Percentiles rank a stretch among this genome's conserved stretches.
These are phyloP conservation scores for Blastocystis sp. DNA, from an alignment of 352 stramenopile species.

Conservation along the genomic window DNA sequence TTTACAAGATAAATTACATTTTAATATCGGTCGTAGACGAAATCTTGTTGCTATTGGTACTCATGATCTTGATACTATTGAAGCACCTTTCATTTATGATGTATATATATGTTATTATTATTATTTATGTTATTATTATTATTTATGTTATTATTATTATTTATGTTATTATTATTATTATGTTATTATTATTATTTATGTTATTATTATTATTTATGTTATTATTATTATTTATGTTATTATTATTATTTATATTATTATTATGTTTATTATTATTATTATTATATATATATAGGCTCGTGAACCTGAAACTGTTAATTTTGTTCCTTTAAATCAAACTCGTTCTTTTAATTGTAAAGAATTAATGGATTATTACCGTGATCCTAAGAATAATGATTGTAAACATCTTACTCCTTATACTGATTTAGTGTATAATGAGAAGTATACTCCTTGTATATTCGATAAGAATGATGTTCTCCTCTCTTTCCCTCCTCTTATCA, in stretches of 20 bases:
- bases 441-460: slow-evolving; percentile 85
- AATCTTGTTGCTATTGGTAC: slow-evolving; percentile 98
- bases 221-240: neutral
- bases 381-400: slow-evolving; percentile 39
- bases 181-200: slow-evolving; percentile 29
- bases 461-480: slow-evolving; percentile 80
- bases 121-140: neutral
- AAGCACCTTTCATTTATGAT: slow-evolving; percentile 51
- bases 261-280: neutral
- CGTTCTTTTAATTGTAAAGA: slow-evolving; percentile 72
- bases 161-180: neutral
- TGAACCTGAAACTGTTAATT: slow-evolving; percentile 73
- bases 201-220: slow-evolving; percentile 57
- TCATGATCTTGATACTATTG: slow-evolving; percentile 68
- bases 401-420: slow-evolving; percentile 98
- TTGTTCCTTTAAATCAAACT: slow-evolving; percentile 74
- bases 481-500: slow-evolving; percentile 96
- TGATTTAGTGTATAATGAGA: slow-evolving; percentile 94
- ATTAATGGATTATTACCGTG: slow-evolving; percentile 36
- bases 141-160: no score
- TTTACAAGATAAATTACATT: slow-evolving; percentile 97
- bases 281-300: slow-evolving; percentile 61
- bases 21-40: slow-evolving; percentile 93
- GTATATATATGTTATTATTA: neutral
- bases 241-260: slow-evolving; percentile 45